These are phyloP conservation scores for Trichophyton rubrum DNA, from an alignment of 2,329 filamentous ascomycete genomes.

Conservation along the genomic window DNA sequence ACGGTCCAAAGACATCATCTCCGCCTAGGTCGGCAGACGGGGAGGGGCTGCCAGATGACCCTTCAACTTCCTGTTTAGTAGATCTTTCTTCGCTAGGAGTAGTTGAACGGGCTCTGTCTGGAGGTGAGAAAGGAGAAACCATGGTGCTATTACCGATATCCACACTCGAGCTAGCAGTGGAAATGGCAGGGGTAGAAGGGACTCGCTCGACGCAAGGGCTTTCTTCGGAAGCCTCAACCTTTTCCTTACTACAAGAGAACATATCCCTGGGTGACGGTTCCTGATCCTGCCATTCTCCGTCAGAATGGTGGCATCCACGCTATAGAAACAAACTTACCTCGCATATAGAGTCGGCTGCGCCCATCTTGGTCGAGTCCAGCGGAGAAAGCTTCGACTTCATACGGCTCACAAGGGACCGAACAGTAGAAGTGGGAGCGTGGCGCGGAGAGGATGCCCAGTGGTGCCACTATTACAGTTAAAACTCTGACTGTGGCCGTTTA, in stretches of 20 bases:
- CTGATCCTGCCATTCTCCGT: neutral
- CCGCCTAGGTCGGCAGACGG: neutral
- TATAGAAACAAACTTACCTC: neutral
- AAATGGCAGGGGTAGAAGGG: neutral
- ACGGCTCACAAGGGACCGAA: neutral
- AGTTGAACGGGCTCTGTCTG: neutral
- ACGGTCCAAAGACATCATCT: neutral
- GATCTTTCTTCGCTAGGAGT: neutral
- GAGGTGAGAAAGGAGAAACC: neutral
- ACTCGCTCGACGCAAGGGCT: neutral
- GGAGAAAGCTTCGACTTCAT: neutral
- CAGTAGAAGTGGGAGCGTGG: neutral
- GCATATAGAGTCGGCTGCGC: neutral
- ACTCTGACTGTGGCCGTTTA: neutral
- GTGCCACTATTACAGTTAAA: neutral
- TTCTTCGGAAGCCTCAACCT: too few relatives aligned
- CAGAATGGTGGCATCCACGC: neutral
- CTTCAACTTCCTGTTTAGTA: too few relatives aligned
- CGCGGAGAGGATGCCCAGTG: neutral
- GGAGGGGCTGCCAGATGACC: too few relatives aligned
- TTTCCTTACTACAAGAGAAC: too few relatives aligned
- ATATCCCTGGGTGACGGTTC: neutral
- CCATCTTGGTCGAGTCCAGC: neutral
- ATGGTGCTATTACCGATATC: neutral
- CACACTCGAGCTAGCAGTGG: neutral